Conservation (phyloP, 2,329 filamentous ascomycete species). For the Biscogniauxia mediterranea region DNA sequence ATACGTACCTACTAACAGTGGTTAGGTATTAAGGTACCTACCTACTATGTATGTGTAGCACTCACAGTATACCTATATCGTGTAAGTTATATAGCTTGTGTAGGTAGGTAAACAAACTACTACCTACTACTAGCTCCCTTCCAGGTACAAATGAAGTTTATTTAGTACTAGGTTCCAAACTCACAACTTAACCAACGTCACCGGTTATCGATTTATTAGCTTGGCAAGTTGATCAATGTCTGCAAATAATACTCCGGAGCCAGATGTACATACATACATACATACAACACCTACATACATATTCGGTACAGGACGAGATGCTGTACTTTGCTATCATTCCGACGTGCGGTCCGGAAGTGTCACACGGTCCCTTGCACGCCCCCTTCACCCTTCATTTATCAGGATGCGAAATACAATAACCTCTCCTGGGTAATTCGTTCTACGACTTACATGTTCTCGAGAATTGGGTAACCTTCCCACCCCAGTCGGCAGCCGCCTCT, state of each 20-base stretch:
- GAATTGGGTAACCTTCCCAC: not conserved
- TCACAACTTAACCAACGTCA: not conserved
- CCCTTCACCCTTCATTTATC: not conserved
- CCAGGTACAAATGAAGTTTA: too few species aligned
- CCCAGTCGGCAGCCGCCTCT: not conserved
- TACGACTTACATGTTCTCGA: not conserved
- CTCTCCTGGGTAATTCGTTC: not conserved
- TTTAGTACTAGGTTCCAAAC: not conserved
- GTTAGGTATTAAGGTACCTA: too few species aligned
- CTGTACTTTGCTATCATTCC: not conserved
- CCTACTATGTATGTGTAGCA: too few species aligned
- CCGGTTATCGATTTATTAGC: not conserved
- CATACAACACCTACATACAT: too few species aligned
- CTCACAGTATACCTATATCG: too few species aligned
- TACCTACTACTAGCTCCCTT: too few species aligned
- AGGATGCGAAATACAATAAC: not conserved
- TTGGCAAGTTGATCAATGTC: not conserved
- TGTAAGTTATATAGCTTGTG: too few species aligned
- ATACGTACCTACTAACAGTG: too few species aligned
- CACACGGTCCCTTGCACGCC: not conserved
- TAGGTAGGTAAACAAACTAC: too few species aligned
- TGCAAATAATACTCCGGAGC: not conserved
- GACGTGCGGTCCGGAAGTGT: not conserved
- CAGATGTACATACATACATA: not conserved
- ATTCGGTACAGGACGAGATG: not conserved